Percentiles rank a stretch among this genome's conserved stretches.
Conservation (phyloP, 2,329 filamentous ascomycete genomes). For the Zasmidium angulare region DNA sequence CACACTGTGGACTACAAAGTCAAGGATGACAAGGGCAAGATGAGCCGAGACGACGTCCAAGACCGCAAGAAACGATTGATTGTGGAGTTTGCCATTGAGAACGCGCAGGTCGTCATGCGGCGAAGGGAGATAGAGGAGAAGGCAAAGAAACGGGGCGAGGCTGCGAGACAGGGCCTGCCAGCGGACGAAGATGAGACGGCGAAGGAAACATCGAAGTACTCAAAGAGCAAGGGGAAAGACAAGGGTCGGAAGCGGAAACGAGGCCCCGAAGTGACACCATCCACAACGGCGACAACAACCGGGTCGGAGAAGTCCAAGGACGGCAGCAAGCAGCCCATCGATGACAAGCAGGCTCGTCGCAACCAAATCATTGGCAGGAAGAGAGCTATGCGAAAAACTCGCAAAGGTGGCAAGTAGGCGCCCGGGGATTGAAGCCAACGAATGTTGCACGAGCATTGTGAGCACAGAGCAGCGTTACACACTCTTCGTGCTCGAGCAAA, state of each 20-base stretch:
- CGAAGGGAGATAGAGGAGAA: slow-evolving; percentile 65
- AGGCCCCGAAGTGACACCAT: slow-evolving; percentile 24
- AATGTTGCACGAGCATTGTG: slow-evolving; percentile 14
- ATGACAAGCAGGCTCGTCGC: slow-evolving; percentile 59
- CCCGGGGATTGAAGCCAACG: slow-evolving; percentile 4
- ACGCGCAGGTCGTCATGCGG: slow-evolving; percentile 88
- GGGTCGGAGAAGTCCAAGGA: slow-evolving; percentile 29
- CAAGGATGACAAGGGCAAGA: slow-evolving; percentile 38
- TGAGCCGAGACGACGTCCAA: slow-evolving; percentile 45
- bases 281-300: slow-evolving; percentile 14
- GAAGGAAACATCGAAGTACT: slow-evolving; percentile 9
- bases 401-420: slow-evolving; percentile 27
- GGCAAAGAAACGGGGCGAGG: slow-evolving; percentile 46
- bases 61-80: slow-evolving; percentile 88
- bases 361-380: slow-evolving; percentile 86
- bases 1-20: slow-evolving; percentile 57
- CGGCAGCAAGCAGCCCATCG: slow-evolving; percentile 37
- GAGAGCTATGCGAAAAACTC: slow-evolving; percentile 62
- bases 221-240: slow-evolving; percentile 19
- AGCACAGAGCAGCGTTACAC: slow-evolving; percentile 13
- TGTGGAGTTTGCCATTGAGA: slow-evolving; percentile 97
- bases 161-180: slow-evolving; percentile 22
- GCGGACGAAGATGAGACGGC: slow-evolving; percentile 11
- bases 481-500: slow-evolving; percentile 15
- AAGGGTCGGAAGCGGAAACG: slow-evolving; percentile 42